Evolutionary conservation across 1,284 basidiomycete genomes (phyloP).

Genomic region (Cryptococcus maquisensis): DNA sequence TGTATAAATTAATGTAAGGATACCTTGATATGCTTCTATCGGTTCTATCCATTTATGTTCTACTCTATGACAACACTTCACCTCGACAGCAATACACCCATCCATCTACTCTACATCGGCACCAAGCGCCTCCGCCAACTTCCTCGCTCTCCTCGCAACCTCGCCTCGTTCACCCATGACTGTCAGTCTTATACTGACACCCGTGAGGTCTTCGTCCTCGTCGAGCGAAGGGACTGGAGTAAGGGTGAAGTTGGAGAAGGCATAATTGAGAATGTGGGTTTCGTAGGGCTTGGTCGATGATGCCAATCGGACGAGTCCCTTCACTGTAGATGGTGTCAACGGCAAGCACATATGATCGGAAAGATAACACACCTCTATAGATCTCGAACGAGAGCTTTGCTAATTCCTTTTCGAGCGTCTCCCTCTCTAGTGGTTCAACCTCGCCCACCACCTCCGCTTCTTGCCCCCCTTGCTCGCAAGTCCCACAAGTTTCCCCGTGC

Average conservation of each 20-base stretch:
- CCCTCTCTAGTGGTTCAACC: slow-evolving; percentile 36
- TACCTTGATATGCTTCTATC: too few relatives aligned
- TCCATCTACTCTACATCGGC: slow-evolving; percentile 10
- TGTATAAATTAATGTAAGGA: background rate
- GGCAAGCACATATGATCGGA: background rate
- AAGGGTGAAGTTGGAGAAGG: slow-evolving; percentile 77
- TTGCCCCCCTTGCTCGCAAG: slow-evolving; percentile 4
- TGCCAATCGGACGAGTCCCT: slow-evolving; percentile 68
- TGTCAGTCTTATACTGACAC: slow-evolving; percentile 59
- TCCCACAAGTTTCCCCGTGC: slow-evolving; percentile 6
- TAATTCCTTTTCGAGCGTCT: slow-evolving; percentile 34
- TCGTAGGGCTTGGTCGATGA: slow-evolving; percentile 35
- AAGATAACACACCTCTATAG: slow-evolving; percentile 38
- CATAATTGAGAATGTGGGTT: slow-evolving; percentile 75
- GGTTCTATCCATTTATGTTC: too few relatives aligned
- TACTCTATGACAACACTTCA: too few relatives aligned
- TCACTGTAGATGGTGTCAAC: slow-evolving; percentile 45
- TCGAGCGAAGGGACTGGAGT: slow-evolving; percentile 50
- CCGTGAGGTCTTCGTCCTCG: slow-evolving; percentile 39
- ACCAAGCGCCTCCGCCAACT: slow-evolving; percentile 57
- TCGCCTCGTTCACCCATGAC: slow-evolving; percentile 85
- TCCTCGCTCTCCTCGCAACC: slow-evolving; percentile 58
- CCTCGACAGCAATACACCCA: too few relatives aligned
- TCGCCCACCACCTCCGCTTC: slow-evolving; percentile 2
- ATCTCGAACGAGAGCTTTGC: slow-evolving; percentile 51